Evolutionary conservation across 495 filamentous ascomycete genomes (phyloP), one percentile per base, ranked within the genome.

Genomic region (Trichocladium uniseriatum): DNA sequence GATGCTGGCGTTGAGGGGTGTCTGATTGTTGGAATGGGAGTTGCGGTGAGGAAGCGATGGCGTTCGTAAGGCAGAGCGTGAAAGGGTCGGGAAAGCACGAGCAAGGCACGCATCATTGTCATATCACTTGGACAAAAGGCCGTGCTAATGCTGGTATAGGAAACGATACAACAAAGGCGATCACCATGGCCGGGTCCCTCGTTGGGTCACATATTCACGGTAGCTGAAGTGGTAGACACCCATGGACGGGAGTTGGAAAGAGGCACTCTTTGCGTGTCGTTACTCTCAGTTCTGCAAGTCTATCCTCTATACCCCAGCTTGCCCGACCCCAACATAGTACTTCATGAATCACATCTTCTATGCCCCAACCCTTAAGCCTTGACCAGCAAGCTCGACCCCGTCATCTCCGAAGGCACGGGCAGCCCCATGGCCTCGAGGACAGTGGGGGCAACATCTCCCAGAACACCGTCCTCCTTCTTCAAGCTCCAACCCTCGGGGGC

Each of bases 401-500:
- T 82, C 92, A 98, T 98, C 69, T 94, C 90, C 61, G 83, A 77
- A 13, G 94, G 90, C 65, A 94, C 79, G 16, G 81, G 78, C 48
- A 98, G 69, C 19, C 92, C 94, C 91, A 98, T 95, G 53, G 79
- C 81, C 28, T 80, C 86, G 36, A 98, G 74, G 44, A 98, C 62
- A 31, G 92, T 98, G 2, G 94, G 94, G 9, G 92, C 92, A 39
- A 98, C 92, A 67, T 98, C 92, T 43, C 92, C 92, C 44, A 98
- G 72, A 16, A 98, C 94, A 63, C 90, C 92, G 41, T 59, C 63
- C 29, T 76, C 71, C 73, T 89, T 87, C 75, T 87, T 86, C 61
- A 98, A 68, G 58, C 80, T 87, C 84, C 83, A 96, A 55, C 86
- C 84, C 58, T 83, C 77, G 22, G 92, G 92, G 40, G 92, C 90